These are phyloP conservation scores for Lomentospora prolificans DNA, from an alignment of 2,329 filamentous ascomycete species.

Conservation along the genomic window DNA sequence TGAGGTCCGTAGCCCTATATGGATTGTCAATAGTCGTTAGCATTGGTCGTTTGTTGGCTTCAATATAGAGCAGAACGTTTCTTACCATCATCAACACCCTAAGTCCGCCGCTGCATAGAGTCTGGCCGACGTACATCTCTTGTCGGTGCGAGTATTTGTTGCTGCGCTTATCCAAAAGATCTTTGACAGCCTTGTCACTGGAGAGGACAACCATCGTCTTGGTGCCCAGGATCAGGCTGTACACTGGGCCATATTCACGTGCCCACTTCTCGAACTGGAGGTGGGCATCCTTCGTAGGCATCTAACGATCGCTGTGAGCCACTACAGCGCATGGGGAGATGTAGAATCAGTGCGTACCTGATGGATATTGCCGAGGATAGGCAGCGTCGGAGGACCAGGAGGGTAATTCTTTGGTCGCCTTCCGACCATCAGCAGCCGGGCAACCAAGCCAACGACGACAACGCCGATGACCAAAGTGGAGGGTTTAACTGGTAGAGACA, in stretches of 20 bases:
- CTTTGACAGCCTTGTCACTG: conserved; percentile 34
- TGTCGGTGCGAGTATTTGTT: conserved; percentile 6
- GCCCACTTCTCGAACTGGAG: conserved; percentile 43
- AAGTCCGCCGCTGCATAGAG: conserved; percentile 20
- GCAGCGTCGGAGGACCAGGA: conserved; percentile 40
- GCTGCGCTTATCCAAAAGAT: conserved; percentile 35
- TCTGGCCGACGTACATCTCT: conserved; percentile 18
- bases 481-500: conserved; percentile 1
- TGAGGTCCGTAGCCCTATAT: neutral
- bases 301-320: no score
- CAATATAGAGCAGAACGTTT: neutral
- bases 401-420: conserved; percentile 21
- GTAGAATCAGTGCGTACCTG: conserved; percentile 14
- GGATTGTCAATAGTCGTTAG: neutral
- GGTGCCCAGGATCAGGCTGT: conserved; percentile 39
- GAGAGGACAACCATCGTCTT: conserved; percentile 36
- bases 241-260: conserved; percentile 38
- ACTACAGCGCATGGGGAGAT: no score
- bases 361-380: conserved; percentile 41
- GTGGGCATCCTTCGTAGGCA: conserved; percentile 30
- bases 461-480: conserved; percentile 3
- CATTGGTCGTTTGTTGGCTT: neutral
- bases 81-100: conserved; percentile 20
- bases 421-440: conserved; percentile 3
- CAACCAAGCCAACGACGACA: neutral